Conservation (phyloP, 345 rosid genomes). For the Reutealis trisperma region DNA sequence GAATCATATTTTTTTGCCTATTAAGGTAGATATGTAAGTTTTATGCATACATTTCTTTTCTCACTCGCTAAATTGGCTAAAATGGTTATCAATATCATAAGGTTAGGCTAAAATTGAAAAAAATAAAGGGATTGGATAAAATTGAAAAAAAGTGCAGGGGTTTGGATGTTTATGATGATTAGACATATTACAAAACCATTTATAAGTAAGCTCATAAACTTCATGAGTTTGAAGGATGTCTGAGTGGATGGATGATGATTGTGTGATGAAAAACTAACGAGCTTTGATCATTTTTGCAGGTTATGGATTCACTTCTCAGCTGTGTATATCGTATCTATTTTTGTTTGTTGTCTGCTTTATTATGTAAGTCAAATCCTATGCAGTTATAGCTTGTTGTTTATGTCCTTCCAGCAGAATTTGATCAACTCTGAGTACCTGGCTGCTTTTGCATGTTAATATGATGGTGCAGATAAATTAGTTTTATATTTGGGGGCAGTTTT, state of each 20-base stretch:
- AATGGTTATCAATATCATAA: too few species aligned
- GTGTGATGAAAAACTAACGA: conserved; percentile 15
- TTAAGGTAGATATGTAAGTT: too few species aligned
- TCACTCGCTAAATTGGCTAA: too few species aligned
- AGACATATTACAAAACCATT: too few species aligned
- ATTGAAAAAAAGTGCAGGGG: too few species aligned
- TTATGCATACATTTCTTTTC: too few species aligned
- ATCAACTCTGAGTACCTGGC: background rate
- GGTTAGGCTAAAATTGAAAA: too few species aligned
- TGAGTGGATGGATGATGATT: background rate
- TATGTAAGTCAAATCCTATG: conserved; percentile 47
- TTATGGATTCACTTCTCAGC: conserved; percentile 92
- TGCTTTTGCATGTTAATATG: conserved; percentile 9
- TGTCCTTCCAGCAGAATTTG: conserved; percentile 2
- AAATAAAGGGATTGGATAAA: too few species aligned
- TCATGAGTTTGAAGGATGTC: background rate
- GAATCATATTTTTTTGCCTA: too few species aligned
- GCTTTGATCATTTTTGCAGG: conserved; percentile 52
- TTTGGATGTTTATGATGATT: too few species aligned
- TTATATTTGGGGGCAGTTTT: conserved; percentile 2
- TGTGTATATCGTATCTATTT: conserved; percentile 69
- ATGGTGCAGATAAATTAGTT: background rate
- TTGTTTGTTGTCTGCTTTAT: conserved; percentile 75
- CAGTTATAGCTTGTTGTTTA: background rate
- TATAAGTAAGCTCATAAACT: background rate